phyloP scores from a whole-genome alignment of 306 rosid genomes.

The Canavalia gladiata region DNA sequence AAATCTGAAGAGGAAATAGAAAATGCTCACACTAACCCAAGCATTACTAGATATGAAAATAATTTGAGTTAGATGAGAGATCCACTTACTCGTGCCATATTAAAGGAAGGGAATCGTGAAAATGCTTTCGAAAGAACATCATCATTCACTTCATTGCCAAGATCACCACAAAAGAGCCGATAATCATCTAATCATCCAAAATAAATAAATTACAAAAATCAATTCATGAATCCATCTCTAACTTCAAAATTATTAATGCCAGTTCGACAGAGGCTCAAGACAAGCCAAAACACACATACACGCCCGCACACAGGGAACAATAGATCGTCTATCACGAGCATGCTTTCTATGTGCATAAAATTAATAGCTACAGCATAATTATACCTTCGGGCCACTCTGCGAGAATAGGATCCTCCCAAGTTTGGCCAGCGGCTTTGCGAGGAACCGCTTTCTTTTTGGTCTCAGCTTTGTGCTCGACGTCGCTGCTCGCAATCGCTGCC shows the following conservation, averaged over 20 bases:
- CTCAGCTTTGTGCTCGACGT: slow-evolving; percentile 85
- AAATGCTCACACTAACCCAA: slow-evolving; percentile 60
- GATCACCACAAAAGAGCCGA: slow-evolving; percentile 93
- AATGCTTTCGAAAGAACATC: slow-evolving; percentile 96
- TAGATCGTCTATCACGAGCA: neutral
- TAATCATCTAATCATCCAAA: slow-evolving; percentile 75
- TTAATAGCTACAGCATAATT: neutral
- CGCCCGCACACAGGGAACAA: neutral
- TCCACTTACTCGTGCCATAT: slow-evolving; percentile 86
- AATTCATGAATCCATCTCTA: slow-evolving; percentile 19
- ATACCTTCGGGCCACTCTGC: slow-evolving; percentile 98
- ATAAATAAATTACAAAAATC: slow-evolving; percentile 1
- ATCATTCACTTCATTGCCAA: slow-evolving; percentile 98
- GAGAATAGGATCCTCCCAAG: slow-evolving; percentile 97
- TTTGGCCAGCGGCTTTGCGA: slow-evolving; percentile 93
- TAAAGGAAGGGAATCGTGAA: slow-evolving; percentile 91
- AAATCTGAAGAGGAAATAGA: slow-evolving; percentile 71
- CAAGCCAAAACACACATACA: neutral
- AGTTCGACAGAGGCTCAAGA: neutral
- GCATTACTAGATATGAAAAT: slow-evolving; percentile 28
- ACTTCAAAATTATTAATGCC: neutral
- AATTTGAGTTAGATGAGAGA: slow-evolving; percentile 13
- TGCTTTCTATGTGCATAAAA: neutral
- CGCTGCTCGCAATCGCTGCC: slow-evolving; percentile 93
- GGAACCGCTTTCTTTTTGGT: slow-evolving; percentile 92